Conservation (phyloP, 208 protist genomes). For the Trypanosoma lewisi region DNA sequence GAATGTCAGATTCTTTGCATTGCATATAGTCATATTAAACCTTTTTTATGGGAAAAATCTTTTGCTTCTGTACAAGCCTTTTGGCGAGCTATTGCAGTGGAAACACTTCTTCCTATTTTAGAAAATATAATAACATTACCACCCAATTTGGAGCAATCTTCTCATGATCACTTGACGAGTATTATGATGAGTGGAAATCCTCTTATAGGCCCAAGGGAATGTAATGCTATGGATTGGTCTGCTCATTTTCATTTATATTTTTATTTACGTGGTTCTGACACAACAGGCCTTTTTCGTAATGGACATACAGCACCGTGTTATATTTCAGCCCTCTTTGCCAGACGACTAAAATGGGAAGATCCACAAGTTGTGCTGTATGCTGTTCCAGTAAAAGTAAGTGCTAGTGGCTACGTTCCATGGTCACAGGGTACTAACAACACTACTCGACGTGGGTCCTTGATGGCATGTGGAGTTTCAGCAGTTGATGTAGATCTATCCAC, state of each 20-base stretch:
- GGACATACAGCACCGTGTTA: slow-evolving; percentile 64
- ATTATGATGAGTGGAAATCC: slow-evolving; percentile 63
- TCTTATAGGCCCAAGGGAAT: slow-evolving; percentile 70
- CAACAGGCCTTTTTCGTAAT: slow-evolving; percentile 49
- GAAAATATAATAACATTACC: slow-evolving; percentile 59
- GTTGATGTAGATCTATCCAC: slow-evolving; percentile 4
- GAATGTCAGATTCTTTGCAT: slow-evolving; percentile 71
- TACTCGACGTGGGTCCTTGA: neutral
- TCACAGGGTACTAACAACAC: neutral
- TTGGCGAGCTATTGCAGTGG: slow-evolving; percentile 69
- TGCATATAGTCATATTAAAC: slow-evolving; percentile 70
- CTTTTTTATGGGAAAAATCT: slow-evolving; percentile 73
- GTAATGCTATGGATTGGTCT: slow-evolving; percentile 48
- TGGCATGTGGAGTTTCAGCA: neutral
- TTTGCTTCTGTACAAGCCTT: slow-evolving; percentile 69
- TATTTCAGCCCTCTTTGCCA: slow-evolving; percentile 68
- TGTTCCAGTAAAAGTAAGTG: slow-evolving; percentile 67
- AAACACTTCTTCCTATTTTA: slow-evolving; percentile 59
- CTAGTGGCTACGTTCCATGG: slow-evolving; percentile 67
- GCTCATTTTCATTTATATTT: slow-evolving; percentile 71
- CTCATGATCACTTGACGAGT: slow-evolving; percentile 48
- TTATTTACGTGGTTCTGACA: slow-evolving; percentile 70
- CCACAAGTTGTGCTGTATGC: slow-evolving; percentile 67
- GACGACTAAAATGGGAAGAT: slow-evolving; percentile 54
- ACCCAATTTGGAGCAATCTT: slow-evolving; percentile 37